Percentiles rank a stretch among this genome's conserved stretches.
Evolutionary conservation across 2,329 filamentous ascomycete species (phyloP).

Genomic region (Aspergillus alliaceus): DNA sequence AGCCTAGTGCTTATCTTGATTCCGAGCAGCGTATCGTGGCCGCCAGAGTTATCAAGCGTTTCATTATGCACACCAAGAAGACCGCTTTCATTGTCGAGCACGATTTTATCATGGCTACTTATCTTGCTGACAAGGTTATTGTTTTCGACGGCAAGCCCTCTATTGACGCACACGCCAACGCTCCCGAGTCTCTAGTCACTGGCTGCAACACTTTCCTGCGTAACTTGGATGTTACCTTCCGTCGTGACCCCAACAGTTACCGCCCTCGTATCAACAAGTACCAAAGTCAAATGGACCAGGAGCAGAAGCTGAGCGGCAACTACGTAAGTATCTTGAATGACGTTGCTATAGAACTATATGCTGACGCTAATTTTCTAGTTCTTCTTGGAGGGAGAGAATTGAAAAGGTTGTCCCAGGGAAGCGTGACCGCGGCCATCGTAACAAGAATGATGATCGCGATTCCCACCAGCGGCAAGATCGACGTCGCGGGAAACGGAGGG

Average conservation of each 20-base stretch:
- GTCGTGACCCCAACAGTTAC: conserved; percentile 93
- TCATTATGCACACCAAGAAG: conserved; percentile 99
- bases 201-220: conserved; percentile 97
- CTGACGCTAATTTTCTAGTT: conserved; percentile 56
- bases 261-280: conserved; percentile 98
- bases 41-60: conserved; percentile 96
- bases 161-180: conserved; percentile 81
- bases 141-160: conserved; percentile 96
- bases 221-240: conserved; percentile 97
- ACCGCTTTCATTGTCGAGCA: conserved; percentile 99
- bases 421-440: conserved; percentile 39
- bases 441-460: conserved; percentile 36
- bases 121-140: conserved; percentile 89
- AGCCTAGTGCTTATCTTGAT: conserved; percentile 95
- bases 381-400: conserved; percentile 88
- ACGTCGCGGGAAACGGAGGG: conserved; percentile 32
- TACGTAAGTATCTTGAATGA: conserved; percentile 62
- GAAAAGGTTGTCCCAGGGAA: conserved; percentile 60
- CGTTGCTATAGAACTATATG: not conserved
- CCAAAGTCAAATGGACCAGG: conserved; percentile 93
- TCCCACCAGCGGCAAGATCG: conserved; percentile 33
- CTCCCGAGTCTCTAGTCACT: conserved; percentile 86
- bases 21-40: conserved; percentile 99
- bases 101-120: conserved; percentile 97
- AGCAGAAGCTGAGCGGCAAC: conserved; percentile 92